These are phyloP conservation scores for Lecanoromycetidae sp. DNA, from an alignment of 2,329 filamentous ascomycete species.

Conservation along the genomic window DNA sequence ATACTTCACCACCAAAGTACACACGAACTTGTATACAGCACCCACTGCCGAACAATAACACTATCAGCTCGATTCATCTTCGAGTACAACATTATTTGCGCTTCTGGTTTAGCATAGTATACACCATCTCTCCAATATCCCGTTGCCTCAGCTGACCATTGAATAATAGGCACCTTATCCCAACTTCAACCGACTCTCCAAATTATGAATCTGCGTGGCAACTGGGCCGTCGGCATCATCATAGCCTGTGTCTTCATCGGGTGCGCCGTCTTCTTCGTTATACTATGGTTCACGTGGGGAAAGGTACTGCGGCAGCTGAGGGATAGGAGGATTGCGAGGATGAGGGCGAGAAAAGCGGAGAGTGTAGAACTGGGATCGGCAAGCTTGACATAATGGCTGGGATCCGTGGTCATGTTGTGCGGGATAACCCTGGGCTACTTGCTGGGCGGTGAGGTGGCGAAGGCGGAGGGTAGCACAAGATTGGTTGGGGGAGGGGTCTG, in stretches of 20 bases:
- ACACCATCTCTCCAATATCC: neutral
- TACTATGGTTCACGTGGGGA: neutral
- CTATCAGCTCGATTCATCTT: neutral
- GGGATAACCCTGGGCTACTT: too few species aligned
- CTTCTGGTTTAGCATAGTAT: neutral
- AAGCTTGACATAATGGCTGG: too few species aligned
- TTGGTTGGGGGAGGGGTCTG: too few species aligned
- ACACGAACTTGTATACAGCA: neutral
- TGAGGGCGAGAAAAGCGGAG: neutral
- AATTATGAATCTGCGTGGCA: neutral
- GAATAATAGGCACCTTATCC: too few species aligned
- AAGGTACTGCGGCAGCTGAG: too few species aligned
- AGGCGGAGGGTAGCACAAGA: too few species aligned
- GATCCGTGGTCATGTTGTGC: too few species aligned
- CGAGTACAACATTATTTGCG: too few species aligned
- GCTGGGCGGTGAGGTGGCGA: too few species aligned
- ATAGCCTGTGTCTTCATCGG: neutral
- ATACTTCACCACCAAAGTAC: neutral
- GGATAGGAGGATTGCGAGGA: neutral
- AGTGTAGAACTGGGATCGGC: neutral
- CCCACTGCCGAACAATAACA: neutral
- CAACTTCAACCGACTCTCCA: neutral
- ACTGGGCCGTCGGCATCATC: slow-evolving; percentile 4
- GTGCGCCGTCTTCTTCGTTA: slow-evolving; percentile 1
- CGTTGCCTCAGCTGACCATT: neutral